A percentile compares a stretch with the other conserved stretches of the same genome.
phyloP scores from a whole-genome alignment of 768 basidiomycete species.

The Chalciporus sphaerocephalus region DNA sequence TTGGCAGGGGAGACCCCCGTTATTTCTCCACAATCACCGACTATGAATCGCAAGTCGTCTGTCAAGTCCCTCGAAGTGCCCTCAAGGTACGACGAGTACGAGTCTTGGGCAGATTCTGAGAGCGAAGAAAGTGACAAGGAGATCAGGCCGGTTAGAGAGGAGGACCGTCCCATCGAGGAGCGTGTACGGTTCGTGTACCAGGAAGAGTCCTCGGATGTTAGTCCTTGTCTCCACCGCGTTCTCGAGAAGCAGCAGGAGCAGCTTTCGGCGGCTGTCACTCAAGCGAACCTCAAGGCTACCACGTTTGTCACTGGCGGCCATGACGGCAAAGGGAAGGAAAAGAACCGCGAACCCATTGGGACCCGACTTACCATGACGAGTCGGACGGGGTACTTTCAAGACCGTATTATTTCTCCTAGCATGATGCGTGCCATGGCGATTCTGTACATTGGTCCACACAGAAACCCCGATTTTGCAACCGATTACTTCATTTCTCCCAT shows the following conservation, averaged over 20 bases:
- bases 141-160: slow-evolving; percentile 48
- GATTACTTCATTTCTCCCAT: slow-evolving; percentile 98
- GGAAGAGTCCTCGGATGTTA: slow-evolving; percentile 14
- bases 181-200: slow-evolving; percentile 61
- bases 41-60: slow-evolving; percentile 30
- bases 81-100: slow-evolving; percentile 39
- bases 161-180: slow-evolving; percentile 71
- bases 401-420: slow-evolving; percentile 87
- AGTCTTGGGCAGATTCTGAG: slow-evolving; percentile 51
- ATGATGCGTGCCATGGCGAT: slow-evolving; percentile 99
- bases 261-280: slow-evolving; percentile 46
- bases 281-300: slow-evolving; percentile 46
- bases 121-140: slow-evolving; percentile 48
- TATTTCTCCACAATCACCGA: slow-evolving; percentile 11
- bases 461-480: slow-evolving; percentile 88
- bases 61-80: slow-evolving; percentile 20
- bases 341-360: slow-evolving; percentile 63
- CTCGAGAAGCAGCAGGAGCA: slow-evolving; percentile 50
- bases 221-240: slow-evolving; percentile 8
- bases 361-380: slow-evolving; percentile 94
- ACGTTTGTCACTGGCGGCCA: slow-evolving; percentile 32
- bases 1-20: slow-evolving; percentile 40
- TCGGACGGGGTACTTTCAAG: slow-evolving; percentile 89
- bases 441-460: slow-evolving; percentile 89
- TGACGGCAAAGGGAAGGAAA: slow-evolving; percentile 25